Conservation (phyloP, 106 monocot species). For the Dioscorea zingiberensis region DNA sequence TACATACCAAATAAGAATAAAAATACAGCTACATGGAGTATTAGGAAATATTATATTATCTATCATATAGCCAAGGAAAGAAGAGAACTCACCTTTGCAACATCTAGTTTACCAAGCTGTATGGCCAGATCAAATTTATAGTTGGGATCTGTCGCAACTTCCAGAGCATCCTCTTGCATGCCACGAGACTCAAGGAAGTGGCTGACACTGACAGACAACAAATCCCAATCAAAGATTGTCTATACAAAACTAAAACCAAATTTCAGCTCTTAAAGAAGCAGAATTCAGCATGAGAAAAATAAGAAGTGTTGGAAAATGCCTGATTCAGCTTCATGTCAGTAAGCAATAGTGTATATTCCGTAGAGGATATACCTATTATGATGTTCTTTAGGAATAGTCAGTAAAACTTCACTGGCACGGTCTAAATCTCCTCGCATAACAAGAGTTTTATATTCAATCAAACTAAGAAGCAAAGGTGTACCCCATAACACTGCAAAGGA, state of each 20-base stretch:
- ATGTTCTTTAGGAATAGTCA: slow-evolving; percentile 76
- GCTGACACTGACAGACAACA: slow-evolving; percentile 55
- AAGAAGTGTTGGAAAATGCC: too few species aligned
- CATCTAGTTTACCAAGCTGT: slow-evolving; percentile 78
- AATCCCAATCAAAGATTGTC: too few species aligned
- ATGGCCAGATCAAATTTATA: slow-evolving; percentile 92
- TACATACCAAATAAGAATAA: too few species aligned
- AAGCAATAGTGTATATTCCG: neutral
- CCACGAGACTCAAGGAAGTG: slow-evolving; percentile 94
- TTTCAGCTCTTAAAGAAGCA: too few species aligned
- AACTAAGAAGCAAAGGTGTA: slow-evolving; percentile 87
- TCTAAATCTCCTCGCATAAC: slow-evolving; percentile 96
- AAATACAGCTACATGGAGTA: too few species aligned
- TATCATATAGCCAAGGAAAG: too few species aligned
- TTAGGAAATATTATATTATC: too few species aligned
- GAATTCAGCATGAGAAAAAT: too few species aligned
- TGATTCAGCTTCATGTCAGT: too few species aligned
- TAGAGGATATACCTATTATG: slow-evolving; percentile 59
- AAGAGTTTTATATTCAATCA: slow-evolving; percentile 98
- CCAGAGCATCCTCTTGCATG: slow-evolving; percentile 89
- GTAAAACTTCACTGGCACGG: slow-evolving; percentile 70
- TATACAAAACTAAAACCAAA: too few species aligned
- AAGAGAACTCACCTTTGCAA: slow-evolving; percentile 63
- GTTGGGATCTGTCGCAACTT: slow-evolving; percentile 86
- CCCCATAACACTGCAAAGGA: slow-evolving; percentile 66